Evolutionary conservation across 306 rosid genomes (phyloP), one percentile per base, ranked within the genome.

Genomic region (Aeschynomene evenia): DNA sequence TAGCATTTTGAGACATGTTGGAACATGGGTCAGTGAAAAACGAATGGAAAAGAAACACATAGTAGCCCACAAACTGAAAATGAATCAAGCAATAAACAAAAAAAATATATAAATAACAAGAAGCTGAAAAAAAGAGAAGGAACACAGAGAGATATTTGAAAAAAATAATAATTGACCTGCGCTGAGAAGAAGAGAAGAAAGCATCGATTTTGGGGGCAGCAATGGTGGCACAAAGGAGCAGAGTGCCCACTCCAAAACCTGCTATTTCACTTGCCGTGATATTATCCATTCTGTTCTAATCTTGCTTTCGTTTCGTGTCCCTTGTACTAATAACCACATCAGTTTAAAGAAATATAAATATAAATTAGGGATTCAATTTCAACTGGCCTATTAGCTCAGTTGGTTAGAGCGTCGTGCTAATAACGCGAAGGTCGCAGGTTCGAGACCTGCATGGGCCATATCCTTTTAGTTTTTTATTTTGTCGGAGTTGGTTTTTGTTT

Each of bases 401-500:
- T 85, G 90, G 96, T 87, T 89, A 87, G 92, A 89, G 89, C 87
- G 87, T 89, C 89, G 86, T 87, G 90, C 96, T 89, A 85, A 87
- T 83, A 81, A 88, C 91, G 91, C 88, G 91, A 88, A 89, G 88
- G 96, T 85, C 88, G 85, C 88, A 83, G 92, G 95, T 91, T 88
- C 95, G 95, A 91, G 71, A 91, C 97, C 95, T 86, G 89, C 87
- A 86, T 86, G 83, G 95, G 92, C 95, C 96, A 84, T 5, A 11
- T 42, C 14, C 3, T 1, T 23, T n/a, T 0, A 12, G 1, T 63
- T 42, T 16, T 2, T 16, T 0, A 7, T 49, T 15, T 7, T 33
- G 18, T 12, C 6, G 6, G 0, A 1, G 0, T 4, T 31, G 7
- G 1, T 15, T 5, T 19, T n/a, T n/a, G n/a, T n/a, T n/a, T n/a